Evolutionary conservation across 108 stramenopile genomes (phyloP).

Genomic region (Pseudonitzschia multistriata): DNA sequence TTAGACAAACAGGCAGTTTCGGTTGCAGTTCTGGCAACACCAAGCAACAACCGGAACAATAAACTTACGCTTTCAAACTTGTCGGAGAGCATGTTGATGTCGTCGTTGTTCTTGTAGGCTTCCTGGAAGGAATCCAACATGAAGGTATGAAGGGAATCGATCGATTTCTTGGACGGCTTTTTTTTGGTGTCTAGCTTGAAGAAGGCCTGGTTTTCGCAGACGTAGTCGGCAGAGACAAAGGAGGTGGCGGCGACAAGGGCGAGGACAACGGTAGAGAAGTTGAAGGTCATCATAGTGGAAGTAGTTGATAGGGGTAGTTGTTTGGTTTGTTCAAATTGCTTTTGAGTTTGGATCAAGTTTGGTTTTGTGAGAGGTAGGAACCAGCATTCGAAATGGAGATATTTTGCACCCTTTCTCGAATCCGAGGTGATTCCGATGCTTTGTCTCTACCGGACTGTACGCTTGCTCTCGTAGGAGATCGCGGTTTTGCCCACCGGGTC

Average conservation of each 20-base stretch:
- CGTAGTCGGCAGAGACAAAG: not conserved
- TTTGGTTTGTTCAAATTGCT: not conserved
- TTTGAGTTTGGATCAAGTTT: conserved; percentile 7
- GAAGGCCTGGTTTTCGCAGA: not conserved
- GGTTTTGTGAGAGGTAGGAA: not conserved
- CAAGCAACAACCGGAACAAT: not conserved
- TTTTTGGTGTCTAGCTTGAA: not conserved
- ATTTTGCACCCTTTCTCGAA: too few relatives aligned
- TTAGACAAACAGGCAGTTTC: not conserved
- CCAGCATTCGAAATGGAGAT: too few relatives aligned
- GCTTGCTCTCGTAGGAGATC: too few relatives aligned
- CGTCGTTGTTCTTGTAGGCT: not conserved
- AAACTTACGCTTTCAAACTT: not conserved
- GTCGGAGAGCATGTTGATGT: not conserved
- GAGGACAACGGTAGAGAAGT: not conserved
- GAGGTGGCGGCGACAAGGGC: not conserved
- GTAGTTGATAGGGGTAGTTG: not conserved
- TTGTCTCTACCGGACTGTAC: too few relatives aligned
- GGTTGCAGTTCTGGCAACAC: not conserved
- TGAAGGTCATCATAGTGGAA: conserved; percentile 9
- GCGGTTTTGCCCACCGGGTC: too few relatives aligned
- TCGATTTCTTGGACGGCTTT: not conserved
- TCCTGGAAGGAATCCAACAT: not conserved
- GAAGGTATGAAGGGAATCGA: not conserved
- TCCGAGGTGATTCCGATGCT: too few relatives aligned